Evolutionary conservation across 2,329 filamentous ascomycete species (phyloP), one percentile per base, ranked within the genome.

Genomic region (Calonectria crousiana): DNA sequence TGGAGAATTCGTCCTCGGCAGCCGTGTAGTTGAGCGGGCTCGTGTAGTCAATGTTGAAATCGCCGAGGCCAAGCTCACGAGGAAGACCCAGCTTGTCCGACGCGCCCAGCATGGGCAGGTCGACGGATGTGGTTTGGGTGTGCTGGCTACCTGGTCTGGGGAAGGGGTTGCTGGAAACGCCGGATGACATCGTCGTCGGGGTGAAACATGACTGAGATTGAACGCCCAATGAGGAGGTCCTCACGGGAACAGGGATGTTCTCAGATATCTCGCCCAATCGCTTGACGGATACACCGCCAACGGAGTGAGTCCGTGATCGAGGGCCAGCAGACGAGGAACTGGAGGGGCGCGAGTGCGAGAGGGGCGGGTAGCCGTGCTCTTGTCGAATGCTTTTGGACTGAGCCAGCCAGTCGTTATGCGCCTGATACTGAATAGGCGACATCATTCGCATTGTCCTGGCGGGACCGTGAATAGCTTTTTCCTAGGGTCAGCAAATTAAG

Each of bases 81-180:
- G 75, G 75, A 11, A 75, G 72, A 2, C 49, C 62, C 1, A 86
- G 79, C 34, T 80, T 81, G 3, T 81, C 77, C 4, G 78, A 78
- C 1, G 75, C 69, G 0, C 66, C 68, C 26, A 74, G 74, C 1
- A 79, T 30, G 28, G 79, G 77, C 5, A 72, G 73, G 71, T 89
- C 87, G 38, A 89, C 79, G 0, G 88, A 89, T 0, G 88, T 89
- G 47, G 84, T 85, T 4, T 87, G 84, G 0, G 88, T 89, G 60
- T 88, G 87, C 6, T 84, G 84, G 0, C 87, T 88, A 26, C 83
- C 80, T 0, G 86, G 85, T 6, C 84, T 79, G 1, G 78, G 80
- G 47, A 85, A 86, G 1, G 80, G 81, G 28, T 86, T 87, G 72
- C 84, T 87, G 1, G 86, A 87, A 80, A 84, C 62, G 76, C 84